phyloP scores from a whole-genome alignment of 305 asterid species.

The Nicotiana rustica region DNA sequence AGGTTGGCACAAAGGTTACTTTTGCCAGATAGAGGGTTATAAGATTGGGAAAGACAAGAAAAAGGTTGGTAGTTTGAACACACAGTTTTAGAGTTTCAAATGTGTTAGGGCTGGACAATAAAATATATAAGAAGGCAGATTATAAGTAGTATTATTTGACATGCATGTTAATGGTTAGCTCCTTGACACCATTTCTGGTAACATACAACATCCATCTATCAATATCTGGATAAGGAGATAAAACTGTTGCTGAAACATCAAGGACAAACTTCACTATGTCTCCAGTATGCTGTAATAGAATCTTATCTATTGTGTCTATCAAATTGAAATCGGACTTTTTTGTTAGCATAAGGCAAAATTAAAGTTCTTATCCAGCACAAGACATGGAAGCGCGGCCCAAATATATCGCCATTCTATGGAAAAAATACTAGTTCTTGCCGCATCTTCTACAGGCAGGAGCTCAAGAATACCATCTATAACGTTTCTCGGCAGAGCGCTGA shows the following conservation, averaged over 20 bases:
- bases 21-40: background rate
- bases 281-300: conserved; percentile 45
- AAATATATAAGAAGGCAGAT: conserved; percentile 50
- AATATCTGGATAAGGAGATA: background rate
- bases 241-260: background rate
- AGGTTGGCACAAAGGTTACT: background rate
- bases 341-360: conserved; percentile 51
- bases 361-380: conserved; percentile 47
- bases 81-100: conserved; percentile 54
- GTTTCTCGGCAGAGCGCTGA: conserved; percentile 53
- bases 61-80: background rate
- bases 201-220: conserved; percentile 17
- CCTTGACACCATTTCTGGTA: conserved; percentile 43
- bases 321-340: conserved; percentile 45
- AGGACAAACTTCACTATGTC: conserved; percentile 43
- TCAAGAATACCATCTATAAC: conserved; percentile 55
- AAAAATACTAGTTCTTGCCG: conserved; percentile 61
- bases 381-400: conserved; percentile 54
- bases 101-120: conserved; percentile 46
- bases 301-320: conserved; percentile 45
- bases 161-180: conserved; percentile 52
- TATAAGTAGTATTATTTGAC: conserved; percentile 49
- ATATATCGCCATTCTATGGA: conserved; percentile 65
- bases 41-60: conserved; percentile 13
- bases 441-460: conserved; percentile 61